These are phyloP conservation scores for Arabidopsis hybrid DNA, from an alignment of 441 rosid genomes.

Conservation along the genomic window DNA sequence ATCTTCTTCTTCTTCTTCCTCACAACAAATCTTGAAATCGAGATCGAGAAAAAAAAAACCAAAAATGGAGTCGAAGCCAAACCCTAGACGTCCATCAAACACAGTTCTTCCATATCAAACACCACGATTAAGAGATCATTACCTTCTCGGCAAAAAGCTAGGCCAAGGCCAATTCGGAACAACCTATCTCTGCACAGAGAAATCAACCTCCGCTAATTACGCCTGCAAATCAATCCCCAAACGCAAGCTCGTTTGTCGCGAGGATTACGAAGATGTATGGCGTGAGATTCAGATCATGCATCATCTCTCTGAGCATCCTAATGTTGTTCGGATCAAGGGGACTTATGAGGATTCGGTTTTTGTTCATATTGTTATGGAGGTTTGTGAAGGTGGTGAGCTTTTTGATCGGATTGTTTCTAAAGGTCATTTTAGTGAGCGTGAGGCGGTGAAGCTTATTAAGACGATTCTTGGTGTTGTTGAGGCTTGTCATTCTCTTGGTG, in stretches of 20 bases:
- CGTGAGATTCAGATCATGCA: conserved; percentile 84
- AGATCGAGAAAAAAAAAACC: conserved; percentile 11
- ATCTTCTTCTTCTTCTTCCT: neutral
- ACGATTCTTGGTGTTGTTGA: conserved; percentile 70
- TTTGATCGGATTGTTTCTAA: conserved; percentile 64
- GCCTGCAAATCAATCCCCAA: conserved; percentile 74
- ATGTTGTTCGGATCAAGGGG: conserved; percentile 61
- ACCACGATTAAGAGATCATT: conserved; percentile 51
- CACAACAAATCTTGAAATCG: conserved; percentile 20
- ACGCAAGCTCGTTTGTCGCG: conserved; percentile 63
- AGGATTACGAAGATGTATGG: conserved; percentile 85
- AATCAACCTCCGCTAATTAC: conserved; percentile 40
- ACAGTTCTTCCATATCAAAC: conserved; percentile 59
- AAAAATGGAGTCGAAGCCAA: conserved; percentile 31
- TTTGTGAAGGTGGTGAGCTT: conserved; percentile 68
- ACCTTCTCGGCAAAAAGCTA: conserved; percentile 53
- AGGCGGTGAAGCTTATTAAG: conserved; percentile 65
- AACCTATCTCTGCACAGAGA: conserved; percentile 62
- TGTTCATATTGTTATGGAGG: conserved; percentile 73
- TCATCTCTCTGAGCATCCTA: conserved; percentile 59
- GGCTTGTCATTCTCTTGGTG: conserved; percentile 75
- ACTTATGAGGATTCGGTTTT: conserved; percentile 58
- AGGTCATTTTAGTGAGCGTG: conserved; percentile 67
- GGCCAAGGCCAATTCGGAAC: conserved; percentile 76
- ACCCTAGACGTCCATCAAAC: conserved; percentile 47